These are phyloP conservation scores for Ophiostoma populinum DNA, from an alignment of 2,329 filamentous ascomycete genomes.

Conservation along the genomic window DNA sequence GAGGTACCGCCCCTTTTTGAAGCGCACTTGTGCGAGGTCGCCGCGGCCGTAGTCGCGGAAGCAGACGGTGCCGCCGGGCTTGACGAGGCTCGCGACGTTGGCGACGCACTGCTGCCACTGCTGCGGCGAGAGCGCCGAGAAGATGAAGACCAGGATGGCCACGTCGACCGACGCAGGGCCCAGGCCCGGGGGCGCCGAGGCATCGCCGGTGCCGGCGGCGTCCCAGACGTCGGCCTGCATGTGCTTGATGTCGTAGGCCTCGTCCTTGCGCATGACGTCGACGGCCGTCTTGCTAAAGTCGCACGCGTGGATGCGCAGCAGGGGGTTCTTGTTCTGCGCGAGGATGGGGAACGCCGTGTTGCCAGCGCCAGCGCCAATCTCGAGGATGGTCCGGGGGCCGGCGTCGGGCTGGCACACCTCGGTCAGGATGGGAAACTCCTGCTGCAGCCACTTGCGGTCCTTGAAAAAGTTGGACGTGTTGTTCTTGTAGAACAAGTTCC, in stretches of 20 bases:
- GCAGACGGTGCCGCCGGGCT: constrained; percentile 81
- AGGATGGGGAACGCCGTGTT: constrained; percentile 93
- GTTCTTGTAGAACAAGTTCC: constrained; percentile 97
- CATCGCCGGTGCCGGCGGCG: constrained; percentile 37
- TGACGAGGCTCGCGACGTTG: constrained; percentile 70
- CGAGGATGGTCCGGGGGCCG: constrained; percentile 56
- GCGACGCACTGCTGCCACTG: constrained; percentile 73
- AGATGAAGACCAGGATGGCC: constrained; percentile 91
- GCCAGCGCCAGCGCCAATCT: constrained; percentile 87
- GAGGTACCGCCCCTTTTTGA: constrained; percentile 87
- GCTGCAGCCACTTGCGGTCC: constrained; percentile 88
- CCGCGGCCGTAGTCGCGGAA: constrained; percentile 95
- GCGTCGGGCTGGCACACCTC: constrained; percentile 55
- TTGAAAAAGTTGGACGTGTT: constrained; percentile 98
- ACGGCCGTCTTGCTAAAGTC: constrained; percentile 95
- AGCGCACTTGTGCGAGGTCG: constrained; percentile 88
- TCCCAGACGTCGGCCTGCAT: constrained; percentile 96
- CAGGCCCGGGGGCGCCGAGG: constrained; percentile 59
- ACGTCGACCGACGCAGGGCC: constrained; percentile 71
- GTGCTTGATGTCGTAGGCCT: constrained; percentile 47
- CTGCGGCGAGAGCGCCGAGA: constrained; percentile 69
- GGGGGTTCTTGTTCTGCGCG: constrained; percentile 63
- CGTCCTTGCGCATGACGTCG: constrained; percentile 71
- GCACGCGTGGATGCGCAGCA: constrained; percentile 76
- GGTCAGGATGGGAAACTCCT: constrained; percentile 83